A percentile compares a stretch with the other conserved stretches of the same genome.
These are phyloP conservation scores for Aureobasidium sp. DNA, from an alignment of 2,329 filamentous ascomycete species.

Conservation along the genomic window DNA sequence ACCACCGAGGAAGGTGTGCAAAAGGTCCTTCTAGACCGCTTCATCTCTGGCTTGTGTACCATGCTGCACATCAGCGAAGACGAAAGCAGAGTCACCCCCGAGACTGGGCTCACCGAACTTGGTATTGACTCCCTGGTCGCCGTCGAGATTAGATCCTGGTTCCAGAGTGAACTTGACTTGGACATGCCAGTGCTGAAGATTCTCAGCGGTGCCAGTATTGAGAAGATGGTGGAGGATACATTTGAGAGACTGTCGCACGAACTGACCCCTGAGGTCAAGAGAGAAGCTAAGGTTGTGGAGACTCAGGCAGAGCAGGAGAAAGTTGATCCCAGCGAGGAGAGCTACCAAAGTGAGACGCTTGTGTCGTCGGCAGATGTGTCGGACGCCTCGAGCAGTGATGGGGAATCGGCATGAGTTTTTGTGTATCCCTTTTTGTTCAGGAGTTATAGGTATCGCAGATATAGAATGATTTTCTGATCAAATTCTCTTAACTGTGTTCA, in stretches of 20 bases:
- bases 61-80: background rate
- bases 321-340: background rate
- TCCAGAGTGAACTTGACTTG: constrained; percentile 36
- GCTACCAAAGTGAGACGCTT: background rate
- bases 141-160: constrained; percentile 40
- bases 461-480: background rate
- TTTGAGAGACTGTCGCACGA: background rate
- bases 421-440: background rate
- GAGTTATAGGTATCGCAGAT: background rate
- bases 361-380: background rate
- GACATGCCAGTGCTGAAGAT: constrained; percentile 22
- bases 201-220: background rate
- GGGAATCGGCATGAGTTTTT: background rate
- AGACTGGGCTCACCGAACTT: constrained; percentile 20
- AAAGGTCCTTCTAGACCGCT: background rate
- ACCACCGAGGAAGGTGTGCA: constrained; percentile 1
- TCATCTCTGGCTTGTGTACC: background rate
- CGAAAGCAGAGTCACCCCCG: background rate
- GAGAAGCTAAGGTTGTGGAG: background rate
- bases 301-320: background rate
- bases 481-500: background rate
- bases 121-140: constrained; percentile 33
- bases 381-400: background rate
- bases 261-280: background rate
- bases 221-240: background rate